Conservation (phyloP, 192 early-diverging fungal species). For the Powellomyces hirtus region DNA sequence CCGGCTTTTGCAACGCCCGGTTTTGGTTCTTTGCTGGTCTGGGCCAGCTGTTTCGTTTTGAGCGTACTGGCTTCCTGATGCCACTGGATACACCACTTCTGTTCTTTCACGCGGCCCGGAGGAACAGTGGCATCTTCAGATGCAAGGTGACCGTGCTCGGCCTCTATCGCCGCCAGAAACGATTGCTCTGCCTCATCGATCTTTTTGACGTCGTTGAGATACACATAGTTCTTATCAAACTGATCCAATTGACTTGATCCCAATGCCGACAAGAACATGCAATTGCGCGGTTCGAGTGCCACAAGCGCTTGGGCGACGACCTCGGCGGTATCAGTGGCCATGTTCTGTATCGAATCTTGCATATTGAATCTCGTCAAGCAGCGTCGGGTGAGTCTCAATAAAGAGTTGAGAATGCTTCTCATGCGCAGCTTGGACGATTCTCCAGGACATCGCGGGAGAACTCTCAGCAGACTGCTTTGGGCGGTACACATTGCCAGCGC, state of each 20-base stretch:
- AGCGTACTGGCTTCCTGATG: neutral
- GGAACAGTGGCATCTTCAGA: neutral
- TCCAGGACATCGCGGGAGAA: neutral
- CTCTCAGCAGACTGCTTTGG: neutral
- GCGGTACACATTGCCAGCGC: neutral
- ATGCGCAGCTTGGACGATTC: neutral
- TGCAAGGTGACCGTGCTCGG: conserved; percentile 5
- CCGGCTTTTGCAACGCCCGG: too few species aligned
- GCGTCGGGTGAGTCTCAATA: neutral
- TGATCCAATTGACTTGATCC: conserved; percentile 27
- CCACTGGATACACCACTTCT: neutral
- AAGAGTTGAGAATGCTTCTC: neutral
- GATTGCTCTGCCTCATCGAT: conserved; percentile 29
- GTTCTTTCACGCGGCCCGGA: neutral
- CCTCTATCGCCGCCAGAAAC: conserved; percentile 31
- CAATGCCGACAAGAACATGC: conserved; percentile 5
- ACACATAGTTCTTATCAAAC: conserved; percentile 7
- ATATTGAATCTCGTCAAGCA: neutral
- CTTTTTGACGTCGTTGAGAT: neutral
- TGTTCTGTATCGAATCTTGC: neutral
- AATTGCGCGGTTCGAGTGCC: neutral
- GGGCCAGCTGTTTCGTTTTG: neutral
- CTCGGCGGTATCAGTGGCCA: neutral
- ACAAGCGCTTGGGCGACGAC: conserved; percentile 15
- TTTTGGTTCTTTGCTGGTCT: too few species aligned